Evolutionary conservation across 1,139 yeast species (phyloP).

Genomic region (Pichiaceae sp.): DNA sequence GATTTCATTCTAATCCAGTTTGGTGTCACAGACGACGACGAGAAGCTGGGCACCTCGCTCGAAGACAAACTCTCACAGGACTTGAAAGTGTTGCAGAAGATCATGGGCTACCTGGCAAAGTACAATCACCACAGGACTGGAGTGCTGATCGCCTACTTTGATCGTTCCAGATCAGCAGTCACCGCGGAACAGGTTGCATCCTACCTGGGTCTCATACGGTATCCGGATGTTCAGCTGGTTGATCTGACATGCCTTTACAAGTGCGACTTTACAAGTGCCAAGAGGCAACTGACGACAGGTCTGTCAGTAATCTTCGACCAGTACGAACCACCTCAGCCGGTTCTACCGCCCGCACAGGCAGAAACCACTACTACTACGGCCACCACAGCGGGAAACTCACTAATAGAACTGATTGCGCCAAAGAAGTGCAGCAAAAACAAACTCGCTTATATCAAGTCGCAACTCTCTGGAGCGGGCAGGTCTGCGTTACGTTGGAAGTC

Average conservation of each 20-base stretch:
- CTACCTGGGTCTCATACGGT: background rate
- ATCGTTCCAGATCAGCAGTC: background rate
- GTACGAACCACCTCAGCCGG: background rate
- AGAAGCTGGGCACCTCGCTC: background rate
- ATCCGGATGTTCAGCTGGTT: background rate
- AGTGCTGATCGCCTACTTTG: background rate
- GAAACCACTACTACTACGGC: background rate
- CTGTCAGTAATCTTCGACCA: background rate
- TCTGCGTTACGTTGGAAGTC: background rate
- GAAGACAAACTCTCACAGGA: conserved; percentile 18
- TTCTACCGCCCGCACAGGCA: background rate
- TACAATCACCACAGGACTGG: conserved; percentile 11
- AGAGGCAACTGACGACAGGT: background rate
- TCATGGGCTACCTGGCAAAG: conserved; percentile 29
- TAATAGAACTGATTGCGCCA: conserved; percentile 5
- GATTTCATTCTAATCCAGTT: conserved; percentile 39
- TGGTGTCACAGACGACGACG: conserved; percentile 26
- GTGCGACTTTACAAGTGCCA: background rate
- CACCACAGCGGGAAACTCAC: conserved; percentile 12
- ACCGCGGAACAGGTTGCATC: background rate
- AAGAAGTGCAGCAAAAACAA: background rate
- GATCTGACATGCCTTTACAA: background rate
- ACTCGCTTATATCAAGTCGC: conserved; percentile 2
- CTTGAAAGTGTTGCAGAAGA: conserved; percentile 29
- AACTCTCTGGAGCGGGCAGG: conserved; percentile 1